phyloP scores from a whole-genome alignment of 2,329 filamentous ascomycete genomes.

The Talaromyces sp. region DNA sequence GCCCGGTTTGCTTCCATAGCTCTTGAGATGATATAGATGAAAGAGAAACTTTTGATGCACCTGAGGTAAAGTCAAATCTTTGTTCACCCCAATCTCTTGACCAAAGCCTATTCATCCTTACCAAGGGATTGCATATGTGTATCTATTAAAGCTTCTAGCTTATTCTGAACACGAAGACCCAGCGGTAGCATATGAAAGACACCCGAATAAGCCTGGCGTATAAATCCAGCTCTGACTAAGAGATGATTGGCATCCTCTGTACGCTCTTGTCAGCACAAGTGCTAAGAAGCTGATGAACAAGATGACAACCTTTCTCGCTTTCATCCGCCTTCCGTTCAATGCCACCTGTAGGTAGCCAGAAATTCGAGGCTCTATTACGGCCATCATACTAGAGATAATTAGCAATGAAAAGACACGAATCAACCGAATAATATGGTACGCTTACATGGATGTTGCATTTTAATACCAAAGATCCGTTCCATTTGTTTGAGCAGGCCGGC shows the following conservation, averaged over 20 bases:
- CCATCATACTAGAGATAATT: conserved; percentile 48
- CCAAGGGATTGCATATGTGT: conserved; percentile 79
- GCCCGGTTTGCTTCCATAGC: conserved; percentile 79
- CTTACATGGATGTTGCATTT: conserved; percentile 38
- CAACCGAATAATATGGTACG: neutral
- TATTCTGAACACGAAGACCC: conserved; percentile 80
- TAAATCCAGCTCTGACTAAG: conserved; percentile 67
- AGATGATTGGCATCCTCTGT: conserved; percentile 61
- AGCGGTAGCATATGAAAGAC: conserved; percentile 90
- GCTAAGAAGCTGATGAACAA: neutral
- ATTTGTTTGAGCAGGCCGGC: conserved; percentile 26
- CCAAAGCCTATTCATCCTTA: conserved; percentile 34
- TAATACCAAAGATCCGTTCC: conserved; percentile 20
- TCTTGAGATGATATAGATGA: conserved; percentile 82
- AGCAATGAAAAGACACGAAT: conserved; percentile 1
- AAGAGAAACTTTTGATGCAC: conserved; percentile 75
- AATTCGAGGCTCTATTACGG: conserved; percentile 62
- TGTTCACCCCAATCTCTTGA: conserved; percentile 14
- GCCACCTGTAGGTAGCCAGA: conserved; percentile 76
- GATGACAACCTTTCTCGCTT: conserved; percentile 41
- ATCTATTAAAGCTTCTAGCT: conserved; percentile 80
- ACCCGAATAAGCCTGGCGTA: conserved; percentile 79
- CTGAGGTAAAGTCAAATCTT: conserved; percentile 37
- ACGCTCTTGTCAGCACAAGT: conserved; percentile 9
- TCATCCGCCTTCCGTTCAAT: conserved; percentile 55